These are phyloP conservation scores for Citrus maxima DNA, from an alignment of 345 rosid species.

Conservation along the genomic window DNA sequence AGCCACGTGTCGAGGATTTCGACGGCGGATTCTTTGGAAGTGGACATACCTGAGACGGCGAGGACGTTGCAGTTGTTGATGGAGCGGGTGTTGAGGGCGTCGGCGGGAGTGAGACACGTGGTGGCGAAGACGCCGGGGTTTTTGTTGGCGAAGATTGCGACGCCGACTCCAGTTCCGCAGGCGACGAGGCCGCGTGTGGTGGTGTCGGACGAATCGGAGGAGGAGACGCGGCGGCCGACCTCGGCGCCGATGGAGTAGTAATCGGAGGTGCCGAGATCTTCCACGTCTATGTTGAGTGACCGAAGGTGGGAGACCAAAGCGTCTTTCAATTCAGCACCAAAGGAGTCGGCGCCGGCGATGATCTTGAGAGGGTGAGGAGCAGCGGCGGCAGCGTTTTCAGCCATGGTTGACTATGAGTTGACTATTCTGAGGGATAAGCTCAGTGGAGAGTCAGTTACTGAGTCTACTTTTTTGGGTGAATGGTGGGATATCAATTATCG, in stretches of 20 bases:
- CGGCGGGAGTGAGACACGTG: conserved; percentile 63
- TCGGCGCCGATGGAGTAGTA: conserved; percentile 83
- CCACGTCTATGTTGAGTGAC: conserved; percentile 71
- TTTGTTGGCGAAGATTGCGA: conserved; percentile 87
- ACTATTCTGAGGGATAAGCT: background rate
- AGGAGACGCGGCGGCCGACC: conserved; percentile 76
- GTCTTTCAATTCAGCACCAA: conserved; percentile 64
- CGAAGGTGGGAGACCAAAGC: conserved; percentile 64
- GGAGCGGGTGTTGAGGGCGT: conserved; percentile 71
- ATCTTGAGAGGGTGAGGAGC: conserved; percentile 35
- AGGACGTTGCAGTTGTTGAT: conserved; percentile 79
- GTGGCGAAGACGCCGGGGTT: conserved; percentile 79
- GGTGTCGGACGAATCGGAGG: conserved; percentile 29
- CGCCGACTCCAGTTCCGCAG: conserved; percentile 83
- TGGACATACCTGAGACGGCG: conserved; percentile 67
- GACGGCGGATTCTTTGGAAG: conserved; percentile 50
- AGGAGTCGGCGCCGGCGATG: conserved; percentile 69
- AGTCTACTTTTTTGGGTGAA: background rate
- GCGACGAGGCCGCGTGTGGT: conserved; percentile 61
- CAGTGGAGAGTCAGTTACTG: background rate
- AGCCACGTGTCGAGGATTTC: conserved; percentile 74
- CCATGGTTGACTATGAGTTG: background rate
- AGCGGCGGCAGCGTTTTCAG: conserved; percentile 7
- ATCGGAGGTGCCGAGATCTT: conserved; percentile 73
- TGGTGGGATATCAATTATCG: background rate